A percentile compares a stretch with the other conserved stretches of the same genome.
Conservation (phyloP, 2,329 filamentous ascomycete species). For the Fusarium papillatum region DNA sequence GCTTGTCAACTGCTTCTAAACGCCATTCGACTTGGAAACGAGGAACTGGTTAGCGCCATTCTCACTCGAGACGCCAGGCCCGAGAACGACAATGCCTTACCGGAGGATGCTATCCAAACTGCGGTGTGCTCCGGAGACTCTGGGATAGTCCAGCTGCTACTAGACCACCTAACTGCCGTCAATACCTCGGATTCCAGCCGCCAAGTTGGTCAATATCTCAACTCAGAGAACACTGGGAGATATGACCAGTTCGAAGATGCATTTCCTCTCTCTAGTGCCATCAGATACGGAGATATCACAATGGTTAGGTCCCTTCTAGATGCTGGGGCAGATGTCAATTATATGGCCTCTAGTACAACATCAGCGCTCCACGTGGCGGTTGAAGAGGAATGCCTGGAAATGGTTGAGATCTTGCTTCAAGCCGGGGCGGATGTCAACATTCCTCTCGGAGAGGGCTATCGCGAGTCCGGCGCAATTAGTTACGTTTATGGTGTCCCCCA, state of each 20-base stretch:
- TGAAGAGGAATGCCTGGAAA: not conserved
- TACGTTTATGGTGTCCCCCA: fast-evolving
- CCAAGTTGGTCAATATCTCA: not conserved
- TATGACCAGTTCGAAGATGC: not conserved
- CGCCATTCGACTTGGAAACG: not conserved
- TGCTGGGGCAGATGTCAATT: not conserved
- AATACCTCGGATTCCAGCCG: not conserved
- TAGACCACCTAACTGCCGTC: not conserved
- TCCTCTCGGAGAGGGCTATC: not conserved
- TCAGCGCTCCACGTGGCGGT: not conserved
- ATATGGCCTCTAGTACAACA: not conserved
- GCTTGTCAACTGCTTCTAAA: not conserved
- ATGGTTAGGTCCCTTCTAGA: not conserved
- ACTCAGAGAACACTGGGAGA: not conserved
- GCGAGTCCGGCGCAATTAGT: not conserved
- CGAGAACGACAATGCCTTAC: not conserved
- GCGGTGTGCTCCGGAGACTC: not conserved
- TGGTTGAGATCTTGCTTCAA: not conserved
- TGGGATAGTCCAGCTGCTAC: not conserved
- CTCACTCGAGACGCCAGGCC: not conserved
- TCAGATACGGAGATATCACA: not conserved
- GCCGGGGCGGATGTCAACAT: not conserved
- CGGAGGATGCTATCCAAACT: not conserved
- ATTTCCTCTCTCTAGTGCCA: not conserved
- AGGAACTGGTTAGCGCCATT: not conserved